These are phyloP conservation scores for Nothophoma quercina DNA, from an alignment of 2,329 filamentous ascomycete genomes.

Conservation along the genomic window DNA sequence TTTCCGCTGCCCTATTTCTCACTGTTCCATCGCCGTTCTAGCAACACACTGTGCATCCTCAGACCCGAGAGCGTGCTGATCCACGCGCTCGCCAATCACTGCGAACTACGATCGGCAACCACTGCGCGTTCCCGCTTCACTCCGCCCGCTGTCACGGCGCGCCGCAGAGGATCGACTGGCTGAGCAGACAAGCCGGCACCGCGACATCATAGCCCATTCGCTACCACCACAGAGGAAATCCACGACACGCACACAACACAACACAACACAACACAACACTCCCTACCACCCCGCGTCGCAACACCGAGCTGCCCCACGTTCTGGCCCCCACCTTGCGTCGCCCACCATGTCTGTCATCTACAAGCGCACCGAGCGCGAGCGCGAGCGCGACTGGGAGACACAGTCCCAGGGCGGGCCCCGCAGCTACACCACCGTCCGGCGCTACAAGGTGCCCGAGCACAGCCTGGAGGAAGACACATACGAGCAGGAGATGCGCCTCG, in stretches of 20 bases:
- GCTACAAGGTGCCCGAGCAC: slow-evolving; percentile 63
- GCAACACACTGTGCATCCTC: slow-evolving; percentile 14
- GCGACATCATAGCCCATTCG: slow-evolving; percentile 3
- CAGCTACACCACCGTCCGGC: slow-evolving; percentile 64
- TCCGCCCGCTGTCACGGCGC: slow-evolving; percentile 21
- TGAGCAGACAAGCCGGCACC: slow-evolving; percentile 23
- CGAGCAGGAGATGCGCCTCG: slow-evolving; percentile 59
- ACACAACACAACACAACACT: not conserved
- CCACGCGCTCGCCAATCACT: slow-evolving; percentile 26
- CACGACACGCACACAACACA: not conserved
- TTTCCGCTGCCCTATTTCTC: slow-evolving; percentile 13
- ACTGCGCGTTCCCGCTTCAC: slow-evolving; percentile 26
- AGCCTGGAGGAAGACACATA: slow-evolving; percentile 53
- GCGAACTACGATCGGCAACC: slow-evolving; percentile 28
- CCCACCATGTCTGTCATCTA: slow-evolving; percentile 55
- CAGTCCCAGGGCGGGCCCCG: slow-evolving; percentile 46
- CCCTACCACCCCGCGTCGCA: slow-evolving; percentile 6
- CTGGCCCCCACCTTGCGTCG: slow-evolving; percentile 1
- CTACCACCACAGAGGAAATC: not conserved
- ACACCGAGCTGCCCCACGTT: slow-evolving; percentile 1
- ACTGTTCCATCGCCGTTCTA: not conserved
- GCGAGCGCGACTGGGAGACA: slow-evolving; percentile 56
- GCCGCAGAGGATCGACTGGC: slow-evolving; percentile 19
- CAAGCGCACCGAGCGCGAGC: slow-evolving; percentile 51
- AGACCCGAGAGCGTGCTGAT: slow-evolving; percentile 20